Evolutionary conservation across 495 filamentous ascomycete genomes (phyloP).

Genomic region (Aspergillus taichungensis): DNA sequence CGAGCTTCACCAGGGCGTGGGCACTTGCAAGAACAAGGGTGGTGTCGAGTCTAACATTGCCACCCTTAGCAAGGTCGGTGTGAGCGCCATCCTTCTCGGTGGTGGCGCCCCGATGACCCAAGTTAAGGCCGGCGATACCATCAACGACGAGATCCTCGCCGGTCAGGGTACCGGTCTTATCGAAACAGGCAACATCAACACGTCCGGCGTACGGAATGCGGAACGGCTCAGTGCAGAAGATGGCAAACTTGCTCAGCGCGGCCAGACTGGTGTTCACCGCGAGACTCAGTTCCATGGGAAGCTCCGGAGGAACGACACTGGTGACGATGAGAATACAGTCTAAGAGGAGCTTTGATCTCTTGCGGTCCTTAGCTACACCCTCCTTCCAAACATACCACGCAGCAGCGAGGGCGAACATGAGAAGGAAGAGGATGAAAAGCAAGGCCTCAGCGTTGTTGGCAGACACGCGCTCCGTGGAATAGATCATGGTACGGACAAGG

Average conservation of each 20-base stretch:
- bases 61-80: constrained; percentile 57
- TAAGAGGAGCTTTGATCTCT: constrained; percentile 91
- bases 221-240: constrained; percentile 99
- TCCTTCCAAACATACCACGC: constrained; percentile 99
- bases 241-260: constrained; percentile 85
- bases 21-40: constrained; percentile 92
- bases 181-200: constrained; percentile 95
- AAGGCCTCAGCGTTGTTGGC: constrained; percentile 94
- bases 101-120: constrained; percentile 57
- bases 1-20: constrained; percentile 88
- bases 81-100: constrained; percentile 73
- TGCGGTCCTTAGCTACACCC: constrained; percentile 84
- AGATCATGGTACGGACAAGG: constrained; percentile 98
- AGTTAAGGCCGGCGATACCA: constrained; percentile 81
- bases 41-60: constrained; percentile 62
- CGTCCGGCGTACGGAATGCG: constrained; percentile 96
- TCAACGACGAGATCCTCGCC: constrained; percentile 97
- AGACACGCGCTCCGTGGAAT: constrained; percentile 96
- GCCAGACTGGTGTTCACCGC: constrained; percentile 98
- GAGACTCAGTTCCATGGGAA: constrained; percentile 96
- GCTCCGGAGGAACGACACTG: constrained; percentile 91
- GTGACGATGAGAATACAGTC: constrained; percentile 97
- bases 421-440: constrained; percentile 91
- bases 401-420: constrained; percentile 92
- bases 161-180: constrained; percentile 96